A percentile compares a stretch with the other conserved stretches of the same genome.
These are phyloP conservation scores for Porodaedalea pini DNA, from an alignment of 1,284 basidiomycete genomes.

Conservation along the genomic window DNA sequence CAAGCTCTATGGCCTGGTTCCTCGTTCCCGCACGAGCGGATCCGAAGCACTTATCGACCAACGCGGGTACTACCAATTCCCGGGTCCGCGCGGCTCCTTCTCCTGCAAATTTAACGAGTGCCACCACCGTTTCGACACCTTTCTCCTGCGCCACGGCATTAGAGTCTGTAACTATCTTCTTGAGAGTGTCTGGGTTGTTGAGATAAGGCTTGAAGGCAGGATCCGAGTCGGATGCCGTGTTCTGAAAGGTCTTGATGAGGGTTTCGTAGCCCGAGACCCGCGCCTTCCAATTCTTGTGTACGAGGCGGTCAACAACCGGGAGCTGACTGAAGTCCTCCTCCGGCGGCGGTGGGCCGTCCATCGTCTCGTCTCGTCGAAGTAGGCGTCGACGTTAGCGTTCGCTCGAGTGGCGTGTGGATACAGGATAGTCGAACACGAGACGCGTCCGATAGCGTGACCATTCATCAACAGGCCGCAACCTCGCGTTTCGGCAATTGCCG, in stretches of 20 bases:
- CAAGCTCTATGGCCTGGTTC: slow-evolving; percentile 82
- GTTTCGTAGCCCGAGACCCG: slow-evolving; percentile 91
- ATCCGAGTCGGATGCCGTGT: slow-evolving; percentile 88
- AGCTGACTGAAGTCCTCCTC: slow-evolving; percentile 93
- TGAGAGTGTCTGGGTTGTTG: slow-evolving; percentile 73
- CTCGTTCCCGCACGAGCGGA: slow-evolving; percentile 91
- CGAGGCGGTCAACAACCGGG: slow-evolving; percentile 77
- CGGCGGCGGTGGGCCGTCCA: slow-evolving; percentile 86
- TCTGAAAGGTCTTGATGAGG: slow-evolving; percentile 82
- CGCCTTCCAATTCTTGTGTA: slow-evolving; percentile 99
- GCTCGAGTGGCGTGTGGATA: not conserved
- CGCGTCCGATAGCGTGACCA: slow-evolving; percentile 8
- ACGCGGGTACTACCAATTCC: slow-evolving; percentile 77
- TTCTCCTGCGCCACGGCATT: slow-evolving; percentile 99
- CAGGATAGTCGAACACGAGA: not conserved
- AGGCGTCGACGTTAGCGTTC: not conserved
- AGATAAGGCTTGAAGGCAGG: slow-evolving; percentile 90
- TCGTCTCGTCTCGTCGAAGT: slow-evolving; percentile 30
- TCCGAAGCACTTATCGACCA: slow-evolving; percentile 96
- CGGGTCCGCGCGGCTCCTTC: slow-evolving; percentile 81
- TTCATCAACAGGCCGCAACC: not conserved
- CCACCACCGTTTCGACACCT: slow-evolving; percentile 82
- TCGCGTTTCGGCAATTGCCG: slow-evolving; percentile 6
- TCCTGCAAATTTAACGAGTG: slow-evolving; percentile 89
- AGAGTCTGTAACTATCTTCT: slow-evolving; percentile 85